Conservation (phyloP, 2,329 filamentous ascomycete genomes). For the Pezicula radicicola region DNA sequence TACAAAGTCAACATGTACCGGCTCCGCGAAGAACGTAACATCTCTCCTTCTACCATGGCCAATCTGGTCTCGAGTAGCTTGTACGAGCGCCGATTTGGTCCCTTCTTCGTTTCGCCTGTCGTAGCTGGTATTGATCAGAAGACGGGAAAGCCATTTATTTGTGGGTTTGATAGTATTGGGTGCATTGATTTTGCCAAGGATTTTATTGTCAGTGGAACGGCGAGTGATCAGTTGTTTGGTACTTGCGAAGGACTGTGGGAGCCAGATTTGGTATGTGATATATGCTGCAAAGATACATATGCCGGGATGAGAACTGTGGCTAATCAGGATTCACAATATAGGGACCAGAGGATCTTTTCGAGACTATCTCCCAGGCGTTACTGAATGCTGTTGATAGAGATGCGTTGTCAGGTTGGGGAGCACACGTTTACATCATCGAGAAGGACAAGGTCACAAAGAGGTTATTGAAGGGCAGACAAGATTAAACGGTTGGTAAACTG, state of each 20-base stretch:
- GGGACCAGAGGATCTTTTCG: constrained; percentile 92
- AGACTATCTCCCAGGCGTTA: constrained; percentile 94
- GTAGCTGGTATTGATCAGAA: constrained; percentile 94
- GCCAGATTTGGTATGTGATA: constrained; percentile 77
- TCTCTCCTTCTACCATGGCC: constrained; percentile 90
- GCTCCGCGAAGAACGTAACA: constrained; percentile 94
- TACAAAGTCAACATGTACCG: constrained; percentile 99
- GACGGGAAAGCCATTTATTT: constrained; percentile 94
- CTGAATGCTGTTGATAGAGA: constrained; percentile 96
- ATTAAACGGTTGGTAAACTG: constrained; percentile 49
- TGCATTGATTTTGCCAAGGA: constrained; percentile 99
- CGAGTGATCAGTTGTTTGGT: constrained; percentile 96
- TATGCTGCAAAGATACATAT: constrained; percentile 1
- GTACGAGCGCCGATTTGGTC: constrained; percentile 94
- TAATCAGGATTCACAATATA: constrained; percentile 29
- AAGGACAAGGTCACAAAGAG: constrained; percentile 99
- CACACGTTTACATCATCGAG: constrained; percentile 98
- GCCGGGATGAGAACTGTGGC: constrained; percentile 2
- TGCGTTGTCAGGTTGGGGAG: constrained; percentile 95
- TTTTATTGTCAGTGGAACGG: constrained; percentile 96
- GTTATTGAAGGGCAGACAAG: constrained; percentile 95
- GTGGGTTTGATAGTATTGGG: constrained; percentile 97
- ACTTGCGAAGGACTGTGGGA: constrained; percentile 99
- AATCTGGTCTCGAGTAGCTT: constrained; percentile 89
- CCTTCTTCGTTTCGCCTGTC: constrained; percentile 93